Base-by-base conservation (phyloP, 2,329 filamentous ascomycete species). In the Elsinoe batatas region DNA sequence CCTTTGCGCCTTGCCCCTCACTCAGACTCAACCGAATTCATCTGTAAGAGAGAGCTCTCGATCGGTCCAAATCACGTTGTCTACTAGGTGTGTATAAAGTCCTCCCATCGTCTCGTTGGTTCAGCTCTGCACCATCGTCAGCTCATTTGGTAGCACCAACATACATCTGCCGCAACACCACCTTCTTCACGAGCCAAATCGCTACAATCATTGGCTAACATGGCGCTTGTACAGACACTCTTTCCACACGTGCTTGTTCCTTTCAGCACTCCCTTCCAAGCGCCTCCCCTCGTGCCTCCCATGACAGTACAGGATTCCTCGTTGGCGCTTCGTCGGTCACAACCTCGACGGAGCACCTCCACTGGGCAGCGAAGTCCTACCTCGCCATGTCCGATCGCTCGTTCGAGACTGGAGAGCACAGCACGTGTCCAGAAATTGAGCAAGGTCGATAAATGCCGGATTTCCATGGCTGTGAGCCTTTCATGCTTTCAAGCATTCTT, bases 381-480 rank as follows among this genome's bases (percentile, higher is more conserved):
- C 30, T 15, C 30, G 26, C 32, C 26, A 35, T 35, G 12, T 11
- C 22, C 15, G 13, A 26, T 26, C 30, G 7, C 10, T 4, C 44
- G 26, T 2, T 35, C 44, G 2, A 11, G 30, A 26, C 26, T 17
- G n/a, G 26, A 49, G 13, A 17, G 26, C 44, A 35, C 44, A 35
- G 44, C 44, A 17, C 44, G 44, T 35, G 44, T 49, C 5, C 26
- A 17, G 11, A 49, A 35, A 30, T 15, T 26, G 13, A 18, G 12
- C 10, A 11, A 7, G 26, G 11, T 11, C 11, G 44, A 49, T 49
- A 49, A 49, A 49, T 12, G 33, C 47, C 32, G 47, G n/a, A 38
- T 51, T 12, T 30, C 47, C 32, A 51, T 51, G 47, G 47, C 47
- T 38, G 47, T 38, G 33, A 51, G 47, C 26, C 15, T 20, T 38